Evolutionary conservation across 352 stramenopile genomes (phyloP), one percentile per base, ranked within the genome.

Genomic region (Globisporangium echinulatum): DNA sequence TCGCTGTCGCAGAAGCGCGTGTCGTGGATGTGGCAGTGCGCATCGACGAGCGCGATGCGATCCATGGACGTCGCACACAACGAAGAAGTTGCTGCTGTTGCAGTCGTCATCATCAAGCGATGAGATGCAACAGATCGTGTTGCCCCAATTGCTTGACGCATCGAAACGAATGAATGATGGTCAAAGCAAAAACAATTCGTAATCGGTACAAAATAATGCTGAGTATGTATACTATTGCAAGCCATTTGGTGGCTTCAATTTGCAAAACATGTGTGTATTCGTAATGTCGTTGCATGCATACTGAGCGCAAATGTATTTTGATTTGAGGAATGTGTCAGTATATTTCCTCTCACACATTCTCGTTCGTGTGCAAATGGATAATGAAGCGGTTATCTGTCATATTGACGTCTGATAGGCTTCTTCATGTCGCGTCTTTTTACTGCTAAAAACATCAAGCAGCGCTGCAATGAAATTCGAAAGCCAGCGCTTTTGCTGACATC

Each of bases 1-100:
- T 25, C 62, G 52, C 7, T 56, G 40, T 14, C 40, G 43, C 8
- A 19, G 38, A 85, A 51, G 10, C 76, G 69, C 43, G 62, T 39
- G 52, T 93, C 81, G 38, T 93, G 83, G 48, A 93, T 52, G 59
- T 93, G 83, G 59, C 79, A 90, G 62, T 91, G 81, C 11, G 81
- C 78, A 47, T 93, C 83, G 11, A 90, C 53, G 0, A 78, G 50
- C 59, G 15, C 46, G 9, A 49, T 3, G 13, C 3, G 5, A 66
- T 64, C 63, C 70, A 74, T 4, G 62, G 44, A 11, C 43, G 19
- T 50, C 9, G 46, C n/a, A 2, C 11, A 33, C 25, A 33, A 33
- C 25, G 25, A 33, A 33, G 25, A 3, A 47, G n/a, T 13, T 19
- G 14, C 37, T 25, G 51, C 7, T 11, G 17, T 19, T 19, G 25